A percentile compares a stretch with the other conserved stretches of the same genome.
phyloP scores from a whole-genome alignment of 257 asterid genomes.

The Eustoma russellianum region DNA sequence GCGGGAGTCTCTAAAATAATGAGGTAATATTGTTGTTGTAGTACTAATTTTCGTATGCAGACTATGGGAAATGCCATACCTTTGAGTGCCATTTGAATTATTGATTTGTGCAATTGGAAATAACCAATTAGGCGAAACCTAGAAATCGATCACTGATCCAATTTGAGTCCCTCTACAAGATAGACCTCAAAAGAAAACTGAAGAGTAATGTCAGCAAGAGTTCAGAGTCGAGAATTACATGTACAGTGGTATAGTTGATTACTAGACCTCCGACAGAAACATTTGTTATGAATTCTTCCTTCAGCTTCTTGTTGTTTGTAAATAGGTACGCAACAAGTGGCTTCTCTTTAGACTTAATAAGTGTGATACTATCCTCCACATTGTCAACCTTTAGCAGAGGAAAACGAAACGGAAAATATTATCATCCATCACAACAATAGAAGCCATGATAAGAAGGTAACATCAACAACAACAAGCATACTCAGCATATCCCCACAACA shows the following conservation, averaged over 20 bases:
- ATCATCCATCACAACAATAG: too few species aligned
- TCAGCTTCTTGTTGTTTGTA: slow-evolving; percentile 65
- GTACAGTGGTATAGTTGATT: slow-evolving; percentile 58
- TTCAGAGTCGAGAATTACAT: slow-evolving; percentile 37
- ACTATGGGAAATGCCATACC: not conserved
- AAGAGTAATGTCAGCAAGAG: too few species aligned
- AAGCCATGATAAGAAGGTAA: too few species aligned
- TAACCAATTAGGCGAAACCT: not conserved
- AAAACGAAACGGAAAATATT: not conserved
- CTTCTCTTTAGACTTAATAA: slow-evolving; percentile 59
- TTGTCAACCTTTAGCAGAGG: slow-evolving; percentile 46
- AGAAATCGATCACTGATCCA: not conserved
- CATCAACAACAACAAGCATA: too few species aligned
- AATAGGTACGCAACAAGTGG: slow-evolving; percentile 92
- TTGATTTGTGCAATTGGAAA: not conserved
- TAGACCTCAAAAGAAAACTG: too few species aligned
- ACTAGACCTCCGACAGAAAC: slow-evolving; percentile 72
- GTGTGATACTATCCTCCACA: slow-evolving; percentile 47
- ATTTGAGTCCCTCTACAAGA: too few species aligned
- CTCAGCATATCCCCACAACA: too few species aligned
- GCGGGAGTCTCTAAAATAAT: too few species aligned
- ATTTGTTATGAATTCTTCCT: slow-evolving; percentile 44
- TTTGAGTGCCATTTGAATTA: not conserved
- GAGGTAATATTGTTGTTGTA: too few species aligned
- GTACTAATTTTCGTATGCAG: too few species aligned